Evolutionary conservation across 495 filamentous ascomycete genomes (phyloP).

Genomic region (Astrothelium subdiscretum): DNA sequence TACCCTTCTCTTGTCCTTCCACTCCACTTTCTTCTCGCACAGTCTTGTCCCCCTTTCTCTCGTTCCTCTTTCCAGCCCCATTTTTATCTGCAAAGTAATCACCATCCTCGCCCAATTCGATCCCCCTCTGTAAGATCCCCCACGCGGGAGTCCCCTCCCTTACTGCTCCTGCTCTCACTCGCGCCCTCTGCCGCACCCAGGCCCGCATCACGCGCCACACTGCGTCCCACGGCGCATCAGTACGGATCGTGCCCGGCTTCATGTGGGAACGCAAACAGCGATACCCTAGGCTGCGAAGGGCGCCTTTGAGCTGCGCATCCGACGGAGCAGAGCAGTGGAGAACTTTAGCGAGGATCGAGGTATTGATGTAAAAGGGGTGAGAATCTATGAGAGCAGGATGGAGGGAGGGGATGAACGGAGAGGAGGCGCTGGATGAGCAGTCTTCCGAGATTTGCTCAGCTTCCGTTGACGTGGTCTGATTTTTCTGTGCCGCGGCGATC

Average conservation of each 20-base stretch:
- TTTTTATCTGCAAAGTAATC: slow-evolving; percentile 18
- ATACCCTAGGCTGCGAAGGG: slow-evolving; percentile 69
- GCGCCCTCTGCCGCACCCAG: slow-evolving; percentile 68
- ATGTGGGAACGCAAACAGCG: slow-evolving; percentile 71
- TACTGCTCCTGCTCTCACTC: slow-evolving; percentile 59
- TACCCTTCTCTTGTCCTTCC: too few relatives aligned
- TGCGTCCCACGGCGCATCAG: slow-evolving; percentile 75
- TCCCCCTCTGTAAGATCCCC: slow-evolving; percentile 40
- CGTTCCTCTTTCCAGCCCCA: not conserved
- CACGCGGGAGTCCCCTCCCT: slow-evolving; percentile 57
- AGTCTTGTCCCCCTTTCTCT: slow-evolving; percentile 13
- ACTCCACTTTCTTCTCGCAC: too few relatives aligned
- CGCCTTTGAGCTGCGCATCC: slow-evolving; percentile 62
- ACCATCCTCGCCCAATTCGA: slow-evolving; percentile 28
- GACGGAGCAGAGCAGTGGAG: slow-evolving; percentile 67
- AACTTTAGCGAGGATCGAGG: slow-evolving; percentile 55
- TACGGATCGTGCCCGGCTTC: slow-evolving; percentile 78
- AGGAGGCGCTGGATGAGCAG: not conserved
- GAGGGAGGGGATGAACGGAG: slow-evolving; percentile 19
- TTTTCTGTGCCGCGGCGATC: not conserved
- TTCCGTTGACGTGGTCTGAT: not conserved
- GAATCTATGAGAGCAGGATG: slow-evolving; percentile 45
- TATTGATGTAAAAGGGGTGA: slow-evolving; percentile 81
- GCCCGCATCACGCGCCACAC: slow-evolving; percentile 92
- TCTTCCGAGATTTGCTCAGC: too few relatives aligned